These are phyloP conservation scores for Gremmenia infestans DNA, from an alignment of 2,329 filamentous ascomycete species.

Conservation along the genomic window DNA sequence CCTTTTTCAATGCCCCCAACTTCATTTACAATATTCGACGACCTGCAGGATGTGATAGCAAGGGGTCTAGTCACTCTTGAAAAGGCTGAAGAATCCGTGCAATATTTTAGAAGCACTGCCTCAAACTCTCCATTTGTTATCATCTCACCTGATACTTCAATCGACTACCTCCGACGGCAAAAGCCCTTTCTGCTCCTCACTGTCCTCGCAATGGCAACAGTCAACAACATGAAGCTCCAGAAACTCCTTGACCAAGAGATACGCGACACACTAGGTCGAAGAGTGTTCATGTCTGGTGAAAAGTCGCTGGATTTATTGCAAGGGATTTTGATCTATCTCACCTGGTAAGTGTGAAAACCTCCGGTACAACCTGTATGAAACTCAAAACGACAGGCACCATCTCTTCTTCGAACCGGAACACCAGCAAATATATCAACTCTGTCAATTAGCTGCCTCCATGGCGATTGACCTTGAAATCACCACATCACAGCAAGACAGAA, in stretches of 20 bases:
- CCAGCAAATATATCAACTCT: conserved; percentile 25
- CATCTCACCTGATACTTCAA: conserved; percentile 38
- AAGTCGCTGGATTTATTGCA: conserved; percentile 51
- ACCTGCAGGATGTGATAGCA: conserved; percentile 15
- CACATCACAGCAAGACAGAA: background rate
- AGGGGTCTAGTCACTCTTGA: background rate
- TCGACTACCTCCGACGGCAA: conserved; percentile 39
- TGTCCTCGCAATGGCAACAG: conserved; percentile 47
- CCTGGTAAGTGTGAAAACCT: conserved; percentile 41
- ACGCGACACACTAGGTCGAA: conserved; percentile 49
- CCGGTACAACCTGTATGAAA: background rate
- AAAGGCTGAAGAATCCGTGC: conserved; percentile 4
- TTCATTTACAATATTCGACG: conserved; percentile 30
- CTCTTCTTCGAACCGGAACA: conserved; percentile 23
- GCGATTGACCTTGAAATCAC: conserved; percentile 23
- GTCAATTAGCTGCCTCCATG: conserved; percentile 23
- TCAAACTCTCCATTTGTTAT: conserved; percentile 4
- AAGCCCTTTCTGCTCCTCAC: conserved; percentile 50
- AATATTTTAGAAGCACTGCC: background rate
- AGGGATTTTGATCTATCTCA: conserved; percentile 50
- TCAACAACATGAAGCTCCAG: conserved; percentile 45
- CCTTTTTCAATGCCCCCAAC: background rate
- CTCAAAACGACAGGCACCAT: conserved; percentile 11
- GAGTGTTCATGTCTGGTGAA: conserved; percentile 52
- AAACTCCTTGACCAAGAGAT: conserved; percentile 54